Evolutionary conservation across 768 basidiomycete species (phyloP).

Genomic region (Russula abietina): DNA sequence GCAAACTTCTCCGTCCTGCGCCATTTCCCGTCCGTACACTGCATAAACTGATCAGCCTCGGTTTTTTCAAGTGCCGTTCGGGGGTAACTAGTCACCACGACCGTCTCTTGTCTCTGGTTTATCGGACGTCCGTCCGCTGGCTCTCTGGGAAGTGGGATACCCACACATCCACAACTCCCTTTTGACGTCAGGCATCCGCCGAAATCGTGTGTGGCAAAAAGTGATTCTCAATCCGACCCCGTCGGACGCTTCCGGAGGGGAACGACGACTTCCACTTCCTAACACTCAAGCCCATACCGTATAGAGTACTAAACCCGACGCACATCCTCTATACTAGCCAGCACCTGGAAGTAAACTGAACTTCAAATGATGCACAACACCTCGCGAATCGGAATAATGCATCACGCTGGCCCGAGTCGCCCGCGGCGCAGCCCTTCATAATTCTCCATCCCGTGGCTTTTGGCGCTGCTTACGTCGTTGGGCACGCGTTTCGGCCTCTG

Average conservation of each 20-base stretch:
- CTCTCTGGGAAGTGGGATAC: background rate
- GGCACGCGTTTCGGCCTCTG: conserved; percentile 7
- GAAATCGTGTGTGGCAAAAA: background rate
- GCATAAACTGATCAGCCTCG: background rate
- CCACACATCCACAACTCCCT: conserved; percentile 2
- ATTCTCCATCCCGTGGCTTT: conserved; percentile 7
- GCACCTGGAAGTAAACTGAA: conserved; percentile 6
- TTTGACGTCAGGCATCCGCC: conserved; percentile 10
- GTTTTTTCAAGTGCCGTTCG: background rate
- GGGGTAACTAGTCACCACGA: background rate
- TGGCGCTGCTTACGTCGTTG: conserved; percentile 13
- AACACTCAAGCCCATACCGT: background rate
- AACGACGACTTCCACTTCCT: background rate
- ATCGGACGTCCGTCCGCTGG: background rate
- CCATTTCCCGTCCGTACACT: background rate
- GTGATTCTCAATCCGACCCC: conserved; percentile 4
- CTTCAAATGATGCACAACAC: conserved; percentile 5
- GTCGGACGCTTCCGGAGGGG: conserved; percentile 7
- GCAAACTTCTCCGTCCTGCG: background rate
- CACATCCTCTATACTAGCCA: background rate
- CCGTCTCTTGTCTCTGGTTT: background rate
- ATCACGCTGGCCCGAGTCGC: background rate
- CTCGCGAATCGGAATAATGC: background rate
- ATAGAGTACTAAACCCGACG: background rate
- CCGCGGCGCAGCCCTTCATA: conserved; percentile 14